Evolutionary conservation across 148 eudicot species (phyloP).

Genomic region (Spergularia marina): DNA sequence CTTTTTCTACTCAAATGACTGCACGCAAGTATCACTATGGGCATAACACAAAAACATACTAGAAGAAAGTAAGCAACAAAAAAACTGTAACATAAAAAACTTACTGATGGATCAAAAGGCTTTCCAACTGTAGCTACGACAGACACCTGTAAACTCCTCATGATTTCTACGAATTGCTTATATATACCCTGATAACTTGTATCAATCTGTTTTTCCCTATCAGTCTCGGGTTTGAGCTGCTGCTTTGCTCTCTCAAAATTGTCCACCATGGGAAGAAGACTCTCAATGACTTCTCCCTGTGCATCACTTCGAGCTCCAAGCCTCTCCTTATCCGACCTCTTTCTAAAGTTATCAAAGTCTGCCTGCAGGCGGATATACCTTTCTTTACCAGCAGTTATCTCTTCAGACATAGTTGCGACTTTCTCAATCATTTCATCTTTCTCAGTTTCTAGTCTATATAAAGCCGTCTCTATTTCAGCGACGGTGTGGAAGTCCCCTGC

Average conservation of each 20-base stretch:
- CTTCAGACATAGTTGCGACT: constrained; percentile 45
- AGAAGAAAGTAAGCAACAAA: neutral
- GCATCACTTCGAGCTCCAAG: constrained; percentile 60
- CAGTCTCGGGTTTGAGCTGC: constrained; percentile 69
- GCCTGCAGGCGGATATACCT: constrained; percentile 78
- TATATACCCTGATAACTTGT: constrained; percentile 95
- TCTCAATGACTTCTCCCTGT: constrained; percentile 83
- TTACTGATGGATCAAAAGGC: constrained; percentile 91
- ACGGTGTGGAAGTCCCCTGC: constrained; percentile 49
- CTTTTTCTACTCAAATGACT: too few species aligned
- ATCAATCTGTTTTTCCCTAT: constrained; percentile 77
- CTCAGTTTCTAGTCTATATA: constrained; percentile 52
- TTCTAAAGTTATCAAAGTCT: constrained; percentile 90
- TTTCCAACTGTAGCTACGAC: constrained; percentile 78
- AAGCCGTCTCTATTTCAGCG: constrained; percentile 54
- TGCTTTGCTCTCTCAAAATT: constrained; percentile 89
- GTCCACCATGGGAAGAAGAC: constrained; percentile 91
- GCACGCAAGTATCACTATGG: too few species aligned
- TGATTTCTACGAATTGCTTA: constrained; percentile 93
- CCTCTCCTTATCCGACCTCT: constrained; percentile 84
- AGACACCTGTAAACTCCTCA: constrained; percentile 77
- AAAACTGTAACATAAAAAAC: constrained; percentile 15
- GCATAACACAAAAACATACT: neutral
- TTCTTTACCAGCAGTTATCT: constrained; percentile 71
- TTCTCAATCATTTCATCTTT: constrained; percentile 55